Evolutionary conservation across 2,329 filamentous ascomycete genomes (phyloP).

Genomic region (Elsinoe necatrix): DNA sequence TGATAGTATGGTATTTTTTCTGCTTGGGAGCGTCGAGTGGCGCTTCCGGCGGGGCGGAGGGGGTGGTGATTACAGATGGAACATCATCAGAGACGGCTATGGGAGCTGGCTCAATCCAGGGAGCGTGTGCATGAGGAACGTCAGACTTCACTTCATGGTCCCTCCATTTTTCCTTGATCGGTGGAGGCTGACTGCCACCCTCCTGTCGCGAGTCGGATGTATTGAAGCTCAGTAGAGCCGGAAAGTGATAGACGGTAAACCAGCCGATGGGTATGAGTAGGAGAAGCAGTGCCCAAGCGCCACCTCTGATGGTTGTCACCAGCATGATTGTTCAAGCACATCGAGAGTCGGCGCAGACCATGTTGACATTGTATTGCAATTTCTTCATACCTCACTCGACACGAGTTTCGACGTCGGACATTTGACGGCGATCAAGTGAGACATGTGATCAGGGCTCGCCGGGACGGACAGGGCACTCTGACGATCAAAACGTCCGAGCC

Average conservation of each 20-base stretch:
- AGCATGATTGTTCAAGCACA: background rate
- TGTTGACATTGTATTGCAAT: background rate
- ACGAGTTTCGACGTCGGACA: conserved; percentile 3
- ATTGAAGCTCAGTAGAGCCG: background rate
- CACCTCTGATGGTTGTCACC: conserved; percentile 1
- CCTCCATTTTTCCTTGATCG: background rate
- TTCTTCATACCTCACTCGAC: background rate
- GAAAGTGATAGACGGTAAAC: background rate
- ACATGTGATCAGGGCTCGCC: background rate
- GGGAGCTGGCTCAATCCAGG: background rate
- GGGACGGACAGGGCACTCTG: too few relatives aligned
- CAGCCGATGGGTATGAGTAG: background rate
- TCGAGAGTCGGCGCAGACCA: background rate
- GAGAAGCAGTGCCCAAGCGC: background rate
- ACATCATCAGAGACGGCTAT: background rate
- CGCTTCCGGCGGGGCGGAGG: background rate
- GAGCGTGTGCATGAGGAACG: background rate
- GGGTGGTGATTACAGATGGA: background rate
- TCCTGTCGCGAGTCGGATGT: background rate
- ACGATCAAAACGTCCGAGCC: background rate
- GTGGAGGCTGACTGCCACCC: background rate
- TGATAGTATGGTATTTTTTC: conserved; percentile 29
- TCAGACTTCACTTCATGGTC: background rate
- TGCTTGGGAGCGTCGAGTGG: background rate
- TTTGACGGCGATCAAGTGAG: background rate